Evolutionary conservation across 2,329 filamentous ascomycete genomes (phyloP).

Genomic region (Penicillium thymicola): DNA sequence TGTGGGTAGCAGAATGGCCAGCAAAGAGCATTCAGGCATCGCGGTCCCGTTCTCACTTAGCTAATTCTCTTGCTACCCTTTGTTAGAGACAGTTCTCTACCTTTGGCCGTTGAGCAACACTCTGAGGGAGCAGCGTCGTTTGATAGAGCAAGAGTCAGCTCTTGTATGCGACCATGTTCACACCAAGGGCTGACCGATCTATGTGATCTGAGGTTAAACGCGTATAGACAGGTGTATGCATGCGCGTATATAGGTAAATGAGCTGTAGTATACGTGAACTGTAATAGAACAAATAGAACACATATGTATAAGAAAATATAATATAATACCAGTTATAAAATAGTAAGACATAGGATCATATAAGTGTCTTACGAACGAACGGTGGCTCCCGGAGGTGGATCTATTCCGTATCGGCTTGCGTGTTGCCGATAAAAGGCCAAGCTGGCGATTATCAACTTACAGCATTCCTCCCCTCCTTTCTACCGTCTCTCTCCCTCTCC

Average conservation of each 20-base stretch:
- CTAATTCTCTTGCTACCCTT: background rate
- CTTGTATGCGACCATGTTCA: background rate
- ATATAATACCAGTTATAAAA: background rate
- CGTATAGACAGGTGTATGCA: background rate
- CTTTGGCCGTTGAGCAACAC: background rate
- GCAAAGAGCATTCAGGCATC: background rate
- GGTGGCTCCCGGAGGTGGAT: conserved; percentile 13
- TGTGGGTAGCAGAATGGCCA: background rate
- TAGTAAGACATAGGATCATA: background rate
- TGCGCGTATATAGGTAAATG: background rate
- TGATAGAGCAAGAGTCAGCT: background rate
- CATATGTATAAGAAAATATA: background rate
- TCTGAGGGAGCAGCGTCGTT: background rate
- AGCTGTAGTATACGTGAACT: background rate
- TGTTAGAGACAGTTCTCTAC: background rate
- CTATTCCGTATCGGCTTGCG: conserved; percentile 16
- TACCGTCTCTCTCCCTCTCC: background rate
- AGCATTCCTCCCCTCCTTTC: conserved; percentile 6
- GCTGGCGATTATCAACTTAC: conserved; percentile 21
- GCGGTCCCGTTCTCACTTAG: background rate
- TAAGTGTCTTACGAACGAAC: background rate
- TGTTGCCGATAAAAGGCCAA: conserved; percentile 26
- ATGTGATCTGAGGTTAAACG: background rate
- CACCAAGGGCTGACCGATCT: background rate
- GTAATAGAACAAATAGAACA: no score